Conservation (phyloP, 2,329 filamentous ascomycete genomes). For the Nemania diffusa region DNA sequence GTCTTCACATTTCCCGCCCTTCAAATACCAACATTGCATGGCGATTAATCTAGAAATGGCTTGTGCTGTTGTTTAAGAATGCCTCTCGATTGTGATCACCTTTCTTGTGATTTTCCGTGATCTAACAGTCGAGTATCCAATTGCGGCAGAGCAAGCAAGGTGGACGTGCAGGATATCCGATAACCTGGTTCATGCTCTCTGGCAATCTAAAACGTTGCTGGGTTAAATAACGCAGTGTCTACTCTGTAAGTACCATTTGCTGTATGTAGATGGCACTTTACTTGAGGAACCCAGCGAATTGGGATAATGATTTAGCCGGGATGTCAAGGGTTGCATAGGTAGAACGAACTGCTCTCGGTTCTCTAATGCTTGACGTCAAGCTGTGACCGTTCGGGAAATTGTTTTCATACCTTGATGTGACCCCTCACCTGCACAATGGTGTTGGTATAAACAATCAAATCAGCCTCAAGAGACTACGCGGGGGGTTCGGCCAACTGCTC, state of each 20-base stretch:
- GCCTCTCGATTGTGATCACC: neutral
- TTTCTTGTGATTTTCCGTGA: neutral
- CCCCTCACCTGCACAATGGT: conserved; percentile 14
- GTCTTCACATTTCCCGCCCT: neutral
- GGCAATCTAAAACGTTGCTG: neutral
- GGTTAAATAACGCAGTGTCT: neutral
- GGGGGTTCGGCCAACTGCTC: conserved; percentile 9
- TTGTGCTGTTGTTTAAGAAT: neutral
- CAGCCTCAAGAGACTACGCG: conserved; percentile 26
- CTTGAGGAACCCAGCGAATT: neutral
- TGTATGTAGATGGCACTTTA: neutral
- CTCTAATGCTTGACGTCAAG: neutral
- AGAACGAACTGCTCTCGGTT: too few relatives aligned
- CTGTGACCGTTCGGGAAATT: neutral
- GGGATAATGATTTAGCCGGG: neutral
- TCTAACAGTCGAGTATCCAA: neutral
- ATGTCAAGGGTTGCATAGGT: neutral
- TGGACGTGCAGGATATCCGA: neutral
- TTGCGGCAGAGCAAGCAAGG: conserved; percentile 1
- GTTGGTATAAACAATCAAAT: conserved; percentile 23
- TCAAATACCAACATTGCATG: neutral
- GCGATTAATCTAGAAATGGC: neutral
- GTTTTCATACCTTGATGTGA: neutral
- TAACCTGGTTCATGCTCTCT: conserved; percentile 9
- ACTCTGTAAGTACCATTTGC: conserved; percentile 5